A percentile compares a stretch with the other conserved stretches of the same genome.
phyloP scores from a whole-genome alignment of 2,329 filamentous ascomycete genomes.

The Fusarium dimerum region DNA sequence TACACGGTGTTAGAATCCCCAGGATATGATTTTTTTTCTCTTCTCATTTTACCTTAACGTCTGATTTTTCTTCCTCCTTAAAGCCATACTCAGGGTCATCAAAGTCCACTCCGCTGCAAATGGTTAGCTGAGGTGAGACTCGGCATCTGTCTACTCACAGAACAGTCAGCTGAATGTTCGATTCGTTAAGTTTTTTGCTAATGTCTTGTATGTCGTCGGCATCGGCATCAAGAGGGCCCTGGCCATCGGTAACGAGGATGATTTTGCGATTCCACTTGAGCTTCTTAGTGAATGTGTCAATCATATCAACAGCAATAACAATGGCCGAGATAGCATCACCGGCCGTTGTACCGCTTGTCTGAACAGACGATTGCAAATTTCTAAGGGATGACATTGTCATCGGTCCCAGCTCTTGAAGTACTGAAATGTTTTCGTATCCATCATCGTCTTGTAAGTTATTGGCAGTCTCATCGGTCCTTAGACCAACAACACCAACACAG shows the following conservation, averaged over 20 bases:
- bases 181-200: slow-evolving; percentile 69
- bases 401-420: slow-evolving; percentile 68
- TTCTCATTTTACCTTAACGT: slow-evolving; percentile 57
- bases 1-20: slow-evolving; percentile 9
- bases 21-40: too few species aligned
- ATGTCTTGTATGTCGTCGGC: slow-evolving; percentile 71
- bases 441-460: slow-evolving; percentile 69
- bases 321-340: slow-evolving; percentile 90
- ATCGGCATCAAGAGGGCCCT: slow-evolving; percentile 71
- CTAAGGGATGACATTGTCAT: slow-evolving; percentile 70
- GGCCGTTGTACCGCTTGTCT: slow-evolving; percentile 64
- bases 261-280: slow-evolving; percentile 81
- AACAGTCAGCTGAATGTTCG: slow-evolving; percentile 75
- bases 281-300: slow-evolving; percentile 75
- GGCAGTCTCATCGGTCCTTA: slow-evolving; percentile 76
- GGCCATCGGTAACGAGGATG: slow-evolving; percentile 81
- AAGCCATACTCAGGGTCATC: slow-evolving; percentile 87
- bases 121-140: slow-evolving; percentile 16
- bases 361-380: slow-evolving; percentile 62
- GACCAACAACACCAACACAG: slow-evolving; percentile 76
- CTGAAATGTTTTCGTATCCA: slow-evolving; percentile 78
- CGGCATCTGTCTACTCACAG: slow-evolving; percentile 58
- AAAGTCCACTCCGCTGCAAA: slow-evolving; percentile 79
- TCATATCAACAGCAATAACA: slow-evolving; percentile 85
- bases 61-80: slow-evolving; percentile 85